These are phyloP conservation scores for Scutellaria galericulata DNA, from an alignment of 257 asterid genomes.

Conservation along the genomic window DNA sequence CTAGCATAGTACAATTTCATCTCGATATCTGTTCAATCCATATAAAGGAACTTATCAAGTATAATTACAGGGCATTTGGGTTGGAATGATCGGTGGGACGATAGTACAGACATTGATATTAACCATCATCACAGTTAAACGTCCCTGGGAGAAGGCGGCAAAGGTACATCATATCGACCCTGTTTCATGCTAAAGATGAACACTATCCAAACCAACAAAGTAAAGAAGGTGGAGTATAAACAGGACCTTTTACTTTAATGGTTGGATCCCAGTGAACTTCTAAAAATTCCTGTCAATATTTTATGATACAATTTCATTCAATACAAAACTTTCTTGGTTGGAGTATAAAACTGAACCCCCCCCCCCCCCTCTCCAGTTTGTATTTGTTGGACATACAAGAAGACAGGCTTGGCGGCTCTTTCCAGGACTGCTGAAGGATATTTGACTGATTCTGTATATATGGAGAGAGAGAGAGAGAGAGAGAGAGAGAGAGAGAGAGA, in stretches of 20 bases:
- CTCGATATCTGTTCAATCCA: conserved; percentile 1
- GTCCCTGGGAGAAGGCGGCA: conserved; percentile 43
- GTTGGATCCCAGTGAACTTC: background rate
- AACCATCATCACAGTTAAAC: conserved; percentile 40
- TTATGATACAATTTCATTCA: background rate
- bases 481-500: too few species aligned
- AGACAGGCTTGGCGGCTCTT: background rate
- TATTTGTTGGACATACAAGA: too few species aligned
- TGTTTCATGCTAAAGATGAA: background rate
- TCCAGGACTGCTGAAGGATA: background rate
- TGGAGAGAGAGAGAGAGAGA: too few species aligned
- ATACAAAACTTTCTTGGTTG: background rate
- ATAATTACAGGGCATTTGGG: conserved; percentile 61
- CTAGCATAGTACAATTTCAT: background rate
- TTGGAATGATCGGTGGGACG: conserved; percentile 64
- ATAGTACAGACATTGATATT: conserved; percentile 54
- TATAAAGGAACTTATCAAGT: background rate
- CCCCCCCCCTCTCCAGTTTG: too few species aligned
- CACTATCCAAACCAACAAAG: background rate
- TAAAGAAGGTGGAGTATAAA: background rate
- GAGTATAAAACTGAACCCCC: too few species aligned
- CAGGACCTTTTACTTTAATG: background rate
- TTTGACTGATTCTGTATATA: background rate
- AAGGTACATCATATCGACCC: conserved; percentile 21
- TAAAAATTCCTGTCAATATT: background rate